phyloP scores from a whole-genome alignment of 169 alveolate species.

The Perkinsus olseni region DNA sequence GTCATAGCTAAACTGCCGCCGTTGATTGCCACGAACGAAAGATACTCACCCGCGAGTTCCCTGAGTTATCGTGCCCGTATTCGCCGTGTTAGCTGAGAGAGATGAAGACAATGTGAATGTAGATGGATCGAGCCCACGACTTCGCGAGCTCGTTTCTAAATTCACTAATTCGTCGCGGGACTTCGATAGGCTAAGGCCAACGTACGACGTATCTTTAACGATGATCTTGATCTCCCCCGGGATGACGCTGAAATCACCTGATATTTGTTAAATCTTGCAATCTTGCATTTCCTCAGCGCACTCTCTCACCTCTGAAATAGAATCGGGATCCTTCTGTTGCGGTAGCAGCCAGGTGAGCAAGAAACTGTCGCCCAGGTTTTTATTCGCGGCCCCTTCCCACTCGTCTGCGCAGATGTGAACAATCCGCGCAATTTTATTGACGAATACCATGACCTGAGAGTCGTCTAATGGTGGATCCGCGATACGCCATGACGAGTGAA shows the following conservation, averaged over 20 bases:
- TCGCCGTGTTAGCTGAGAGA: too few species aligned
- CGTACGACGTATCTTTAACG: not conserved
- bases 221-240: not conserved
- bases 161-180: not conserved
- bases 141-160: too few species aligned
- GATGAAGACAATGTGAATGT: too few species aligned
- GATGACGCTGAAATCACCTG: not conserved
- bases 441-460: conserved; percentile 60
- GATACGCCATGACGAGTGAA: too few species aligned
- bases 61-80: too few species aligned
- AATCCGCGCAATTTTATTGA: conserved; percentile 70
- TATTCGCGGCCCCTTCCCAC: conserved; percentile 67
- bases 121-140: too few species aligned
- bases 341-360: conserved; percentile 67
- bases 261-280: not conserved
- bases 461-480: too few species aligned
- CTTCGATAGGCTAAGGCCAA: not conserved
- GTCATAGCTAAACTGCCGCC: too few species aligned
- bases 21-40: too few species aligned
- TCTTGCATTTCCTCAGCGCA: not conserved
- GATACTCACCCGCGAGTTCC: too few species aligned
- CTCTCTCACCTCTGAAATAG: not conserved
- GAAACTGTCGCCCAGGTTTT: conserved; percentile 71
- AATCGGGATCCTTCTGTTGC: conserved; percentile 25
- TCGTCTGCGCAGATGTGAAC: conserved; percentile 65